Base-by-base conservation (phyloP, 208 protist species). In the Trypanosomatidae sp. region DNA sequence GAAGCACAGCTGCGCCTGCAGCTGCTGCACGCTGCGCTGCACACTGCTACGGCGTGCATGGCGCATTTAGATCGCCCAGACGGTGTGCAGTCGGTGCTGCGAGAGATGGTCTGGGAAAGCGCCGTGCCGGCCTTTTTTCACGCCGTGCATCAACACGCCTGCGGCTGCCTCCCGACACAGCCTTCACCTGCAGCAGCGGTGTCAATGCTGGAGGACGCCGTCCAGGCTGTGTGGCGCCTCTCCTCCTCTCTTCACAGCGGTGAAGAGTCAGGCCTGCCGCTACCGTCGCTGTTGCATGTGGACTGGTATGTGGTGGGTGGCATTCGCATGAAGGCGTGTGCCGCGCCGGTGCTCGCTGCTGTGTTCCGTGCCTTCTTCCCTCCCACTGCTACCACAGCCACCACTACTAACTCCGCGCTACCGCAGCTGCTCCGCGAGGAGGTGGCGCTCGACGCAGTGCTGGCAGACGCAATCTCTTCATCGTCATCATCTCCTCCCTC, bases 101-200 rank as follows among this genome's bases (percentile, higher is more conserved):
- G 76, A 36, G 77, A 80, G 30, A 71, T 89, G 62, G 55, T 85
- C 9, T 90, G 84, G 81, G 71, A 78, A 17, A 73, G 58, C 22
- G 85, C 83, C 7, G 43, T 90, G 28, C 85, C 85, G 3, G 83
- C 85, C 4, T 90, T 59, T 99, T 66, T 91, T 95, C 73, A 99
- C 99, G 95, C 97, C 99, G 25, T 95, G 95, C 84, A 90, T 99
- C 74, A 99, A 99, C 98, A 99, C 99, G 25, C 2, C 52, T 0
- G 10, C 30, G n/a, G 10, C 12, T 1, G 15, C 22, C 15, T 9
- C 55, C 13, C 33, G 12, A 13, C 17, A 7, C 25, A 33, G 0
- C 15, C 59, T 19, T 65, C 59, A 17, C 46, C 36, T 44, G 30
- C 59, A 8, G 19, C 13, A 2, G 36, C 59, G 17, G 59, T 44